A percentile compares a stretch with the other conserved stretches of the same genome.
Conservation (phyloP, 2,329 filamentous ascomycete genomes). For the Cercospora zeina region DNA sequence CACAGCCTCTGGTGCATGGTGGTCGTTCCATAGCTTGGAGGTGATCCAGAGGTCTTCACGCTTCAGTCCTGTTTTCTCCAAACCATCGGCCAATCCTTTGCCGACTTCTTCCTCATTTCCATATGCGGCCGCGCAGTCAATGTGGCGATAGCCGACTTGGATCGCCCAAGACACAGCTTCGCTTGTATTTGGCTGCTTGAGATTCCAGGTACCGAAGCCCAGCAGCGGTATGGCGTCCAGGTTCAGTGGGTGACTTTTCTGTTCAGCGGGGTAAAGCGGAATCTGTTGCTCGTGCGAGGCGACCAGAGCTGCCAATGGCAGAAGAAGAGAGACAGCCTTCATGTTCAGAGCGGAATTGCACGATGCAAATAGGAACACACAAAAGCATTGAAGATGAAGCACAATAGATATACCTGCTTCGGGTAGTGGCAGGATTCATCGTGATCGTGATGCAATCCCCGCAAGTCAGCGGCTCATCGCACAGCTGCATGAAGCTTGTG, state of each 20-base stretch:
- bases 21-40: constrained; percentile 43
- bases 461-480: constrained; percentile 10
- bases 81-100: constrained; percentile 43
- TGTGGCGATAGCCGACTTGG: constrained; percentile 55
- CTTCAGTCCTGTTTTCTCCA: constrained; percentile 38
- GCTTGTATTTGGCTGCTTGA: constrained; percentile 40
- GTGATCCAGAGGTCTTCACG: constrained; percentile 43
- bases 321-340: constrained; percentile 22
- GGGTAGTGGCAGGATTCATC: constrained; percentile 9
- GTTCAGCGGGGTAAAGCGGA: constrained; percentile 27
- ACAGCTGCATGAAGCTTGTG: constrained; percentile 6
- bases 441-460: constrained; percentile 22
- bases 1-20: constrained; percentile 38
- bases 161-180: constrained; percentile 45
- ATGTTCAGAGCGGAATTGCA: constrained; percentile 12
- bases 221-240: constrained; percentile 39
- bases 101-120: constrained; percentile 50
- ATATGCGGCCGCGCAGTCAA: constrained; percentile 52
- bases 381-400: not conserved
- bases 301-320: constrained; percentile 33
- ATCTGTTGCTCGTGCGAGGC: constrained; percentile 30
- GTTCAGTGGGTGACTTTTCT: constrained; percentile 27
- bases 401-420: not conserved
- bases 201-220: constrained; percentile 45
- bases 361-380: not conserved